Conservation (phyloP, 2,329 filamentous ascomycete species). For the Aurifilum marmelostoma region DNA sequence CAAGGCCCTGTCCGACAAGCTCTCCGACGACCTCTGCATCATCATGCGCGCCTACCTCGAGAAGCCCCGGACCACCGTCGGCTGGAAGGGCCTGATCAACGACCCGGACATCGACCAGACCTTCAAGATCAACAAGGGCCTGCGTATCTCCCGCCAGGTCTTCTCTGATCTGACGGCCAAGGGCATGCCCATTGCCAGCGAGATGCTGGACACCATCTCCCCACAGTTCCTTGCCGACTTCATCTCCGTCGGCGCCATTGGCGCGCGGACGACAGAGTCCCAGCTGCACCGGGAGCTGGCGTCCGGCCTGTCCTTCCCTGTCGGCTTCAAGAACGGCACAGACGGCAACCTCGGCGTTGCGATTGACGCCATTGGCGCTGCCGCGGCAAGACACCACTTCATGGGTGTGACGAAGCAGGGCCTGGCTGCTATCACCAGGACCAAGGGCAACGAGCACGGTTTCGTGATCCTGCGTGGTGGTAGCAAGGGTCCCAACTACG, state of each 20-base stretch:
- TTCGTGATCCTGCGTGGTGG: slow-evolving; percentile 96
- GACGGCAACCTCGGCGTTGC: slow-evolving; percentile 89
- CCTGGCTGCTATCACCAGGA: slow-evolving; percentile 91
- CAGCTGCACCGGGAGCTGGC: slow-evolving; percentile 96
- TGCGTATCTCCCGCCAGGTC: slow-evolving; percentile 87
- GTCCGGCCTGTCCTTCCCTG: slow-evolving; percentile 92
- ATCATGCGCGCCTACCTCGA: slow-evolving; percentile 99
- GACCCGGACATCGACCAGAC: slow-evolving; percentile 97
- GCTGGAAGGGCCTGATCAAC: slow-evolving; percentile 99
- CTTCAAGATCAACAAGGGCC: slow-evolving; percentile 98
- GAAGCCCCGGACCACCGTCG: slow-evolving; percentile 96
- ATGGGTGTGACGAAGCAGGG: slow-evolving; percentile 98
- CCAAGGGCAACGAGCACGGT: slow-evolving; percentile 91
- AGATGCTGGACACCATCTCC: slow-evolving; percentile 99
- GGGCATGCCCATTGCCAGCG: slow-evolving; percentile 93
- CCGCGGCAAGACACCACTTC: slow-evolving; percentile 89
- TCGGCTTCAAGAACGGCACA: slow-evolving; percentile 99
- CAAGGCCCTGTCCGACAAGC: slow-evolving; percentile 75
- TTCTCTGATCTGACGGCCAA: slow-evolving; percentile 85
- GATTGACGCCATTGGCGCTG: slow-evolving; percentile 92
- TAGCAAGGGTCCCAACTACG: slow-evolving; percentile 90
- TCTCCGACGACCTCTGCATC: slow-evolving; percentile 82
- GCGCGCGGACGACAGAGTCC: slow-evolving; percentile 93
- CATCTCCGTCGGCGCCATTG: slow-evolving; percentile 93
- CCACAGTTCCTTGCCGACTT: slow-evolving; percentile 97